These are phyloP conservation scores for Ustanciosporium gigantosporum DNA, from an alignment of 1,284 basidiomycete genomes.

Conservation along the genomic window DNA sequence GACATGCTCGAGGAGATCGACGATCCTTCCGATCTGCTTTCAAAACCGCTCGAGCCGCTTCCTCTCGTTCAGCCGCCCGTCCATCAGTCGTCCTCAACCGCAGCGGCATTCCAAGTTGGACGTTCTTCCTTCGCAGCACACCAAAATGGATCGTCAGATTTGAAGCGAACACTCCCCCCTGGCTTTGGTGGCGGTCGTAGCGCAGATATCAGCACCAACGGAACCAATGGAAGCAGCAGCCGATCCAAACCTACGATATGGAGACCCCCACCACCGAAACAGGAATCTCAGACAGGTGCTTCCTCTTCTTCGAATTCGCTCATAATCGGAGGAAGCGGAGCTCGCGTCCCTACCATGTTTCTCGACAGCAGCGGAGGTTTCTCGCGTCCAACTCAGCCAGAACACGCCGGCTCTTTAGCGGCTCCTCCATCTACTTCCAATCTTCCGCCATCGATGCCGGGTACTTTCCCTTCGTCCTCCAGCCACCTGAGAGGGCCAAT, in stretches of 20 bases:
- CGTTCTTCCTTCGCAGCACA: too few relatives aligned
- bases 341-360: constrained; percentile 47
- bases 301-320: not conserved
- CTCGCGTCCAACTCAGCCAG: constrained; percentile 1
- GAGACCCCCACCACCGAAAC: constrained; percentile 1
- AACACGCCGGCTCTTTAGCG: not conserved
- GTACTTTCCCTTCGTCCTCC: not conserved
- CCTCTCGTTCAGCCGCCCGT: constrained; percentile 12
- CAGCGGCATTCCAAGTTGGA: too few relatives aligned
- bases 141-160: not conserved
- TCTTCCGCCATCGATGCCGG: not conserved
- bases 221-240: not conserved
- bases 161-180: constrained; percentile 3
- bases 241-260: constrained; percentile 5
- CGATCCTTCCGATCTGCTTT: constrained; percentile 31
- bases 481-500: not conserved
- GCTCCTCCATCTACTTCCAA: not conserved
- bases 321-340: constrained; percentile 47
- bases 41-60: constrained; percentile 22
- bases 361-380: constrained; percentile 37
- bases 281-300: not conserved
- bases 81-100: not conserved
- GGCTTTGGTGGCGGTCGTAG: constrained; percentile 3
- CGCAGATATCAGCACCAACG: not conserved
- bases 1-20: constrained; percentile 40